These are phyloP conservation scores for Nyssa sinensis DNA, from an alignment of 148 eudicot species.

Conservation along the genomic window DNA sequence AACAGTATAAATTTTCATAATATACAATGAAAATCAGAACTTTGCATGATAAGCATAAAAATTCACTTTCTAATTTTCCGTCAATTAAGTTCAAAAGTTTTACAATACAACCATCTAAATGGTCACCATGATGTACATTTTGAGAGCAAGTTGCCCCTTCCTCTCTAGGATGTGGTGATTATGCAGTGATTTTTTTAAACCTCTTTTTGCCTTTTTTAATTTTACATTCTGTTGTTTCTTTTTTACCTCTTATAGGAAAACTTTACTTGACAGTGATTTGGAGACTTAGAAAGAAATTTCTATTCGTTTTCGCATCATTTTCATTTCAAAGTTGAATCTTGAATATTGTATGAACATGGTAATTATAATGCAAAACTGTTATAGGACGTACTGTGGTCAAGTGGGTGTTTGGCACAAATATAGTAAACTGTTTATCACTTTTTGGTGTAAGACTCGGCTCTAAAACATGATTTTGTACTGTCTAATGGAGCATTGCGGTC, in stretches of 20 bases:
- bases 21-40: too few species aligned
- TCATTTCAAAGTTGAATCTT: slow-evolving; percentile 4
- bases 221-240: not conserved
- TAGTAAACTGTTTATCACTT: too few species aligned
- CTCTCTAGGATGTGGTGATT: not conserved
- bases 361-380: not conserved
- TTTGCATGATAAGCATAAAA: too few species aligned
- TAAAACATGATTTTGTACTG: too few species aligned
- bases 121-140: not conserved
- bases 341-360: not conserved
- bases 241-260: slow-evolving; percentile 5
- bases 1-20: too few species aligned
- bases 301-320: slow-evolving; percentile 1
- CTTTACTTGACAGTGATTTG: too few species aligned
- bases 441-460: too few species aligned
- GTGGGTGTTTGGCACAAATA: too few species aligned
- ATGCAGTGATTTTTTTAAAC: not conserved
- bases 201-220: not conserved
- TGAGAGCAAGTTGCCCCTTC: not conserved
- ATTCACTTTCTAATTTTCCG: too few species aligned
- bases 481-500: too few species aligned
- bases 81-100: too few species aligned
- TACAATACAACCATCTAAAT: not conserved
- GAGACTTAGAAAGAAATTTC: not conserved
- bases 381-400: too few species aligned